Evolutionary conservation across 2,329 filamentous ascomycete genomes (phyloP).

Genomic region (Aschersonia sp.): DNA sequence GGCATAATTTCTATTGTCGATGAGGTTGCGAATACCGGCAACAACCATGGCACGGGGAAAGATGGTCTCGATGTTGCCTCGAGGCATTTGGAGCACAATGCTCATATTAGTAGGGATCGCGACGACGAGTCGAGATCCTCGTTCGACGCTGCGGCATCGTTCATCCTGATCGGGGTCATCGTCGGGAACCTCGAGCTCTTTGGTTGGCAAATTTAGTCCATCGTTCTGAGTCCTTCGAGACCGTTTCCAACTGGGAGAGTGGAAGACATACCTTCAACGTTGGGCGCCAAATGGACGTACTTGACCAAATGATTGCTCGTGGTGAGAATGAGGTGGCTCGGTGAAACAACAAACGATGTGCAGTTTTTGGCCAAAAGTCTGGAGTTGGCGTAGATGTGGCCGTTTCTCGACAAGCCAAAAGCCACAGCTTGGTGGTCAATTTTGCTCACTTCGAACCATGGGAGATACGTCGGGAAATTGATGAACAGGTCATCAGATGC

Average conservation of each 20-base stretch:
- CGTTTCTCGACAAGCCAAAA: slow-evolving; percentile 58
- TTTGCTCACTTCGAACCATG: slow-evolving; percentile 35
- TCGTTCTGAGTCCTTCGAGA: not conserved
- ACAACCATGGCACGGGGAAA: slow-evolving; percentile 87
- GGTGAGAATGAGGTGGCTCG: slow-evolving; percentile 76
- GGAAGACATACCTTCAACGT: slow-evolving; percentile 40
- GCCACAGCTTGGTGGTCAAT: slow-evolving; percentile 27
- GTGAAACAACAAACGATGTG: slow-evolving; percentile 77
- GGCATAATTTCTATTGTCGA: slow-evolving; percentile 68
- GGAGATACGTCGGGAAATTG: slow-evolving; percentile 31
- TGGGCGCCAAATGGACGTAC: slow-evolving; percentile 64
- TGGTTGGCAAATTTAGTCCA: not conserved
- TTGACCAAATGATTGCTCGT: slow-evolving; percentile 89
- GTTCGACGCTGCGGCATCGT: slow-evolving; percentile 79
- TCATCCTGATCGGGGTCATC: slow-evolving; percentile 91
- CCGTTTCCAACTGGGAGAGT: not conserved
- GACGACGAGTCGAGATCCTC: slow-evolving; percentile 74
- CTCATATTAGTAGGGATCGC: slow-evolving; percentile 81
- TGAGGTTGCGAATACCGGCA: slow-evolving; percentile 70
- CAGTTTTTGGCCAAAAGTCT: slow-evolving; percentile 68
- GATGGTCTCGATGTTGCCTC: slow-evolving; percentile 91
- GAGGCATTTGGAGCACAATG: slow-evolving; percentile 83
- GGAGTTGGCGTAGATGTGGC: slow-evolving; percentile 66
- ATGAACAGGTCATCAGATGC: slow-evolving; percentile 18
- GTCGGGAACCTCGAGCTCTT: slow-evolving; percentile 66